These are phyloP conservation scores for Colletotrichum aenigma DNA, from an alignment of 2,329 filamentous ascomycete genomes.

Conservation along the genomic window DNA sequence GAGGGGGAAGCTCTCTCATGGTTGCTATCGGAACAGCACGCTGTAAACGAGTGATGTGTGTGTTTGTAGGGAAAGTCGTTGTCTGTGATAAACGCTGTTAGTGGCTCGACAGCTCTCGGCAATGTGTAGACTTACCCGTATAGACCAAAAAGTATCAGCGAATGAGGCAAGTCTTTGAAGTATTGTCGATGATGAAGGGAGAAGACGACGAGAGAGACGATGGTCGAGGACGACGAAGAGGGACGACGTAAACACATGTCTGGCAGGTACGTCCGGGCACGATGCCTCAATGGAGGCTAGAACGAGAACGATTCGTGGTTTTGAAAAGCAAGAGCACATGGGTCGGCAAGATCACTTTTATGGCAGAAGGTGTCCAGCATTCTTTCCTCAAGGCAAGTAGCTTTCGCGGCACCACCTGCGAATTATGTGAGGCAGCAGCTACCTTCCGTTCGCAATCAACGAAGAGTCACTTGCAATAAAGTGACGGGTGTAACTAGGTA, in stretches of 20 bases:
- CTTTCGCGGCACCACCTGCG: background rate
- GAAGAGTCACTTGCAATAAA: background rate
- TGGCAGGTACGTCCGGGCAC: background rate
- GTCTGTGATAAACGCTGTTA: background rate
- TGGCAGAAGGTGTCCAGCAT: background rate
- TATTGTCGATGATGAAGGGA: background rate
- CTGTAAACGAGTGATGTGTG: background rate
- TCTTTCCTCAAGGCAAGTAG: background rate
- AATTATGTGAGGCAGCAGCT: background rate
- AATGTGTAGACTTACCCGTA: background rate
- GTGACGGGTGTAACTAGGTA: background rate
- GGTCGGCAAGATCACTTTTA: background rate
- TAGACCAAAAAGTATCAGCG: background rate
- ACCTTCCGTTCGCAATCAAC: background rate
- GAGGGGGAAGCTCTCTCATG: constrained; percentile 10
- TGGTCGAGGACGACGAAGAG: background rate
- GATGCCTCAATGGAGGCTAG: background rate
- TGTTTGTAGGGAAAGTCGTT: background rate
- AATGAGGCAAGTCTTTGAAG: background rate
- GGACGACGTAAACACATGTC: background rate
- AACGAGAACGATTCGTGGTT: background rate
- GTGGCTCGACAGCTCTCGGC: background rate
- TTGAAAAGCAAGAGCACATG: background rate
- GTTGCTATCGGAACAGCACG: background rate
- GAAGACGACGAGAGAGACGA: background rate